Evolutionary conservation across 192 early-diverging fungal species (phyloP), one percentile per base, ranked within the genome.

Genomic region (Backusella mclennaniae): DNA sequence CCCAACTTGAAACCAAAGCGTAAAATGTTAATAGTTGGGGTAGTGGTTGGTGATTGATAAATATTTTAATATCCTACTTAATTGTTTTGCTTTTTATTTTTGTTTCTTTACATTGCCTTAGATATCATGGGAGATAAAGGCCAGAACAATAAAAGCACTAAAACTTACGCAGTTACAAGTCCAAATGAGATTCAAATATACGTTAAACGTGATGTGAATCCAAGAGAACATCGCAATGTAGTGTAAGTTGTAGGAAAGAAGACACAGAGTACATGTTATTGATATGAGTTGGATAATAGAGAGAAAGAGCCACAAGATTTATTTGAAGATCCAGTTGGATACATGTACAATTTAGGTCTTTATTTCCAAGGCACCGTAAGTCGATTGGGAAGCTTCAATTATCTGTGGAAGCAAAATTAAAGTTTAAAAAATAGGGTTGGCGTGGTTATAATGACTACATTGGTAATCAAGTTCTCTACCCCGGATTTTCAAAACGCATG

Each of bases 381-480:
- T 86, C 33, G 3, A 71, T 52, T 1, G 35, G 35, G 56, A n/a
- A 7, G 35, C 73, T 7, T 17, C 21, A 29, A 23, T 49, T 66
- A 6, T 21, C 4, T 12, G 5, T 6, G 2, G 15, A 35, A 11
- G 5, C 29, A 49, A 4, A 39, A 41, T 69, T 74, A 69, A 35
- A 21, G 63, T 53, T 3, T 36, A 33, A n/a, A 76, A 41, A 26
- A 26, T 73, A 94, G 93, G 93, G 93, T 8, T 94, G 93, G 93
- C 87, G 92, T 83, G 89, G 91, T 35, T 93, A 95, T 73, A 90
- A 88, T 76, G 85, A 90, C 70, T 93, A 93, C 79, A 90, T 95
- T 71, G 93, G 93, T 29, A 83, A 87, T 15, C 83, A 86, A 9
- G 87, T 93, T 49, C 84, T 91, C 36, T 95, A 93, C 66, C 87